phyloP scores from a whole-genome alignment of 164 flowering plant genomes.

The Euptelea pleiosperma region DNA sequence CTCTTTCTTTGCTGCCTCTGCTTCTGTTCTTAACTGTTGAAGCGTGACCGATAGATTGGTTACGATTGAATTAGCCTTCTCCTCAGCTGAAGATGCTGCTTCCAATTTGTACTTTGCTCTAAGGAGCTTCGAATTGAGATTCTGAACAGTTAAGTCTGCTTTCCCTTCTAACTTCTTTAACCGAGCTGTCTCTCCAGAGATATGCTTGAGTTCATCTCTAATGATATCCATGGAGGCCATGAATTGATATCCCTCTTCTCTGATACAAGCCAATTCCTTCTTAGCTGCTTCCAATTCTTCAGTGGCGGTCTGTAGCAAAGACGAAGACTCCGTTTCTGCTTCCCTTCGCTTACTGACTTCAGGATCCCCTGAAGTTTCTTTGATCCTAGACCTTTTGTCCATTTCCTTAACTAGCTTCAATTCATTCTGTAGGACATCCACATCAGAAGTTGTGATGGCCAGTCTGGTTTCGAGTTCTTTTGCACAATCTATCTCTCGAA shows the following conservation, averaged over 20 bases:
- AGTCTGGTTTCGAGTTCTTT: conserved; percentile 49
- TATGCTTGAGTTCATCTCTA: conserved; percentile 55
- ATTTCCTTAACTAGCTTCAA: conserved; percentile 40
- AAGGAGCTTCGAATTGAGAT: conserved; percentile 63
- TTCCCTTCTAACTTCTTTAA: conserved; percentile 41
- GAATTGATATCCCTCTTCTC: conserved; percentile 61
- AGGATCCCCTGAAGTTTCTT: conserved; percentile 15
- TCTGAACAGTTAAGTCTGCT: conserved; percentile 42
- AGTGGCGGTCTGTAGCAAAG: conserved; percentile 26
- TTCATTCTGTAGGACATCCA: conserved; percentile 44
- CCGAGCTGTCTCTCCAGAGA: conserved; percentile 37
- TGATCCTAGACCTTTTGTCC: conserved; percentile 24
- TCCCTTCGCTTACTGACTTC: conserved; percentile 2
- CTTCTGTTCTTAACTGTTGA: conserved; percentile 49
- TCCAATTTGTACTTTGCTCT: conserved; percentile 66
- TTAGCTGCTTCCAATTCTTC: conserved; percentile 59
- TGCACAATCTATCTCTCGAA: conserved; percentile 39
- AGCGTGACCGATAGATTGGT: conserved; percentile 45
- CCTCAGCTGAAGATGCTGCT: conserved; percentile 50
- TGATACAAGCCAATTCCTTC: conserved; percentile 47
- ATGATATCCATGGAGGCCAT: conserved; percentile 85
- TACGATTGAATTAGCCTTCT: conserved; percentile 42
- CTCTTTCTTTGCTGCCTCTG: conserved; percentile 55
- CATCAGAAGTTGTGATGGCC: conserved; percentile 43
- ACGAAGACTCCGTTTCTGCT: conserved; percentile 22